phyloP scores from a whole-genome alignment of 2,329 filamentous ascomycete genomes.

The Nigrospora osmanthi region DNA sequence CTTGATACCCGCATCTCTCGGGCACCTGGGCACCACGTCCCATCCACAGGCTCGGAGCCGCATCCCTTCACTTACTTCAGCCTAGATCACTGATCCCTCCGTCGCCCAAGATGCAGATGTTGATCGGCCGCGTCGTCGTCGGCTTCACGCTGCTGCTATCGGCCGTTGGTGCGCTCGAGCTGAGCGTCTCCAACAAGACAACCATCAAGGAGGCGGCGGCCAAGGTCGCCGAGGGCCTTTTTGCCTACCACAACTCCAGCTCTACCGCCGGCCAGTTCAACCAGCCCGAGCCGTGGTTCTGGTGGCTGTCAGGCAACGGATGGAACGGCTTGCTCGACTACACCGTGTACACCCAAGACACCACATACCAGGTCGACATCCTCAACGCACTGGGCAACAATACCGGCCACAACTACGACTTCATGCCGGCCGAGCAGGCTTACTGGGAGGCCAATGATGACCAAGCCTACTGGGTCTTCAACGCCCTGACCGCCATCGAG shows the following conservation, averaged over 20 bases:
- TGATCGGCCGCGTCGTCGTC: too few relatives aligned
- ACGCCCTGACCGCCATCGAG: constrained; percentile 37
- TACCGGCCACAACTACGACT: constrained; percentile 15
- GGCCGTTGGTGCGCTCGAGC: too few relatives aligned
- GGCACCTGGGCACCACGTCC: too few relatives aligned
- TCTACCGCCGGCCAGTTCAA: constrained; percentile 22
- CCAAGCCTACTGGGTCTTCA: constrained; percentile 41
- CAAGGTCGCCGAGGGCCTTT: constrained; percentile 19
- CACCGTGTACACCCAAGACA: constrained; percentile 15
- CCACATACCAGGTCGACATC: constrained; percentile 14
- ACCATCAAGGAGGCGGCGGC: constrained; percentile 17
- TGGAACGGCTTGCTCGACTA: constrained; percentile 20
- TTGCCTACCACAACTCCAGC: constrained; percentile 17
- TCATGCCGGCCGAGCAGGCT: constrained; percentile 11
- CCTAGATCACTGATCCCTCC: too few relatives aligned
- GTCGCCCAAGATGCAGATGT: too few relatives aligned
- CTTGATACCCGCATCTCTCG: too few relatives aligned
- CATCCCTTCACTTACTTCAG: too few relatives aligned
- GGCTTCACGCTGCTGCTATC: too few relatives aligned
- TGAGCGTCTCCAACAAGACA: constrained; percentile 8
- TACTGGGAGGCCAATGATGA: constrained; percentile 34
- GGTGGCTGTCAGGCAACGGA: constrained; percentile 24
- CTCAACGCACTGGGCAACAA: constrained; percentile 12
- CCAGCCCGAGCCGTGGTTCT: constrained; percentile 24
- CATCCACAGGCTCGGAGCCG: too few relatives aligned